phyloP scores from a whole-genome alignment of 2,329 filamentous ascomycete genomes.

The Exophiala oligosperma region DNA sequence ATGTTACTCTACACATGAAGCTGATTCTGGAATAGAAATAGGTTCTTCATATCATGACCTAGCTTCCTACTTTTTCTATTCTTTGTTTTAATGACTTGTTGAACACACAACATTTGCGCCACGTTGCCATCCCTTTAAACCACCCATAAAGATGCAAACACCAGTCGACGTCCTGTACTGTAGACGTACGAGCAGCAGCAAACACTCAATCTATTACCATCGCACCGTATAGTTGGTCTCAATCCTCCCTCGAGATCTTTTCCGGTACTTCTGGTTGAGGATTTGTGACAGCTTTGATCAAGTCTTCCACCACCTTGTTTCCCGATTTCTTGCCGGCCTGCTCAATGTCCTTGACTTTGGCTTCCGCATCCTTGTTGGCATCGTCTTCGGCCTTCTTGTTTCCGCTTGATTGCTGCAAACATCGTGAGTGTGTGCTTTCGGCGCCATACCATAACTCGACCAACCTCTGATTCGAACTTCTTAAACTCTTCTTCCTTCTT shows the following conservation, averaged over 20 bases:
- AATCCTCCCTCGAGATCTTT: conserved; percentile 28
- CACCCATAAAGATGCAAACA: too few relatives aligned
- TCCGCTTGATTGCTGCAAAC: conserved; percentile 77
- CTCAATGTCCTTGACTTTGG: conserved; percentile 79
- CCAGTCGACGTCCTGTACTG: too few relatives aligned
- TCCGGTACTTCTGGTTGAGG: conserved; percentile 71
- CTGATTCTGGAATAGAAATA: not conserved
- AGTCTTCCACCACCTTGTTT: conserved; percentile 74
- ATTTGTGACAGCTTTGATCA: conserved; percentile 82
- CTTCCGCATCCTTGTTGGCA: conserved; percentile 77
- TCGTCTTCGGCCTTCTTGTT: conserved; percentile 81
- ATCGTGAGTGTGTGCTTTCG: conserved; percentile 1
- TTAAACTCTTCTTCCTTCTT: conserved; percentile 94
- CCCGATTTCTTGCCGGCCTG: conserved; percentile 76
- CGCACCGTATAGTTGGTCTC: not conserved
- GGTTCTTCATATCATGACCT: not conserved
- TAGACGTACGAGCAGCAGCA: not conserved
- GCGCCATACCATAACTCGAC: not conserved
- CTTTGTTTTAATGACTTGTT: not conserved
- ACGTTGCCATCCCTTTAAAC: not conserved
- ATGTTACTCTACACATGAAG: too few relatives aligned
- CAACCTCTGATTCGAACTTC: conserved; percentile 80
- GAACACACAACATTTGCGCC: not conserved
- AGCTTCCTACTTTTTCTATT: not conserved
- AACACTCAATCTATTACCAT: not conserved